Evolutionary conservation across 148 eudicot species (phyloP).

Genomic region (Fagopyrum tataricum): DNA sequence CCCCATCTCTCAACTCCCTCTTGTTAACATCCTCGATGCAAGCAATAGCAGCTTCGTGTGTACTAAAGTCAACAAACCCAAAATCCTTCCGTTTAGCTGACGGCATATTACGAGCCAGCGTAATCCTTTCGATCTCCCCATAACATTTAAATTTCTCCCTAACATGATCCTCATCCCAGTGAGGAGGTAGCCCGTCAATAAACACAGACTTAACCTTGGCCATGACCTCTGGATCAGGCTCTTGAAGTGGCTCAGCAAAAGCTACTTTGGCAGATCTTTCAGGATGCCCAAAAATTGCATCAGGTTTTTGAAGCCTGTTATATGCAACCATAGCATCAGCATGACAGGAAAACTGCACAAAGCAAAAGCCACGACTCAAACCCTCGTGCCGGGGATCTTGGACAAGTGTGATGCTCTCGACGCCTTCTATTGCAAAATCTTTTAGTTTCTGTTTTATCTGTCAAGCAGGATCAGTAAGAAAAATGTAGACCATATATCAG

Average conservation of each 20-base stretch:
- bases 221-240: conserved; percentile 89
- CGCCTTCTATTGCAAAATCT: conserved; percentile 58
- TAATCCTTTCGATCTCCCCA: conserved; percentile 72
- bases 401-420: conserved; percentile 63
- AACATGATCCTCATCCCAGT: conserved; percentile 79
- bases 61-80: conserved; percentile 77
- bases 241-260: conserved; percentile 84
- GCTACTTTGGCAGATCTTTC: conserved; percentile 87
- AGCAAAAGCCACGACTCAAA: conserved; percentile 81
- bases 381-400: conserved; percentile 74
- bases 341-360: conserved; percentile 74
- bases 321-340: conserved; percentile 82
- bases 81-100: conserved; percentile 83
- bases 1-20: conserved; percentile 56
- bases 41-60: conserved; percentile 82
- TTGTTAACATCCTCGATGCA: conserved; percentile 65
- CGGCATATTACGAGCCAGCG: conserved; percentile 71
- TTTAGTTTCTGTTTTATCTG: conserved; percentile 74
- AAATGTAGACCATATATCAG: neutral
- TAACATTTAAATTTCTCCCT: conserved; percentile 49
- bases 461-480: conserved; percentile 10
- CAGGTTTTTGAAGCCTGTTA: conserved; percentile 85
- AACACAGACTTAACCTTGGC: conserved; percentile 84
- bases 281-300: conserved; percentile 69
- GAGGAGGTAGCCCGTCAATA: conserved; percentile 75